Conservation (phyloP, 2,329 filamentous ascomycete genomes). For the Podosphaera aphanis region DNA sequence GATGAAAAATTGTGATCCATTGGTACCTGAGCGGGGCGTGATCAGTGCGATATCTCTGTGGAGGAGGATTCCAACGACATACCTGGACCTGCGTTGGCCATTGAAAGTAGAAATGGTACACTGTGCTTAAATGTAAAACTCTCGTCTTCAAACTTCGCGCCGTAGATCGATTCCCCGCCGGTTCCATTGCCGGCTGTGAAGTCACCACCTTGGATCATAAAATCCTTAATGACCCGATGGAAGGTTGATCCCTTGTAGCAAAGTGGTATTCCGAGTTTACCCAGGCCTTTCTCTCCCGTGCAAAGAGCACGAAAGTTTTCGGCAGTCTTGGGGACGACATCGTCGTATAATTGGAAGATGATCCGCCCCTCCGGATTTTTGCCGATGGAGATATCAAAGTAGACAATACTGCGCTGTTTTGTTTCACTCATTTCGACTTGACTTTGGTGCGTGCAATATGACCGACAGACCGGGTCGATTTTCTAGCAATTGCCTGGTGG, state of each 20-base stretch:
- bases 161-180: slow-evolving; percentile 91
- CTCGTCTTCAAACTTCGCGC: slow-evolving; percentile 91
- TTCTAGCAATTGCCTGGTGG: not conserved
- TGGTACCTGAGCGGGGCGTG: slow-evolving; percentile 38
- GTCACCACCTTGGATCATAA: slow-evolving; percentile 97
- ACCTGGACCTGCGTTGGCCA: slow-evolving; percentile 93
- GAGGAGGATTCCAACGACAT: slow-evolving; percentile 14
- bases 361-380: slow-evolving; percentile 51
- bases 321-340: slow-evolving; percentile 75
- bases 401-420: slow-evolving; percentile 40
- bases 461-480: not conserved
- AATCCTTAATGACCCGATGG: slow-evolving; percentile 93
- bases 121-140: slow-evolving; percentile 86
- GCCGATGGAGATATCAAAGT: slow-evolving; percentile 78
- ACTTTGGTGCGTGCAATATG: not conserved
- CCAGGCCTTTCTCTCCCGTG: slow-evolving; percentile 78
- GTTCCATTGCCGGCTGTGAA: slow-evolving; percentile 90
- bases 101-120: slow-evolving; percentile 77
- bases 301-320: slow-evolving; percentile 91
- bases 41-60: not conserved
- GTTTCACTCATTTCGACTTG: slow-evolving; percentile 16
- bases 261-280: slow-evolving; percentile 61
- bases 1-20: slow-evolving; percentile 95
- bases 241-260: slow-evolving; percentile 86
- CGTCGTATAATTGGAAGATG: slow-evolving; percentile 57